These are phyloP conservation scores for Pleurotus citrinopileatus DNA, from an alignment of 768 basidiomycete genomes.

Conservation along the genomic window DNA sequence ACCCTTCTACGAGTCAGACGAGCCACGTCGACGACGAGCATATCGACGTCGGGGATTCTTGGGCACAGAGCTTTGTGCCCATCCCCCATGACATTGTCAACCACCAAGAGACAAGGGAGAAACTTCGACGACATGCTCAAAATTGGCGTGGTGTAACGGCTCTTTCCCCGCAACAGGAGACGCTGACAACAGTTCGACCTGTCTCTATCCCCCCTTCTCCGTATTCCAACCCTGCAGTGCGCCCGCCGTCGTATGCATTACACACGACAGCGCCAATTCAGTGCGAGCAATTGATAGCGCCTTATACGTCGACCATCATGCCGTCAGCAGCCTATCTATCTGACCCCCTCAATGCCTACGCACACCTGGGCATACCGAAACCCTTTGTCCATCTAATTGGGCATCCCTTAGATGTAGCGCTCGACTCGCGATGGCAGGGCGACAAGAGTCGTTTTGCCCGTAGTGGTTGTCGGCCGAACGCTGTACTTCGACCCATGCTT, in stretches of 20 bases:
- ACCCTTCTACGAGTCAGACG: slow-evolving; percentile 18
- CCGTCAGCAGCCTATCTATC: slow-evolving; percentile 67
- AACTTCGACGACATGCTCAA: slow-evolving; percentile 55
- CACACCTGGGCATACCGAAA: slow-evolving; percentile 78
- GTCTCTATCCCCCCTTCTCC: slow-evolving; percentile 15
- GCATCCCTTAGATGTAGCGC: slow-evolving; percentile 70
- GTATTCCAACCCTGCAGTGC: slow-evolving; percentile 37
- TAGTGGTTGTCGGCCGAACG: slow-evolving; percentile 65
- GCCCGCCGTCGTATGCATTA: slow-evolving; percentile 59
- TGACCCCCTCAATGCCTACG: slow-evolving; percentile 87
- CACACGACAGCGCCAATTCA: slow-evolving; percentile 62
- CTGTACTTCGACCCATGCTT: slow-evolving; percentile 55
- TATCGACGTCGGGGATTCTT: slow-evolving; percentile 47
- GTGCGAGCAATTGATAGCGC: slow-evolving; percentile 54
- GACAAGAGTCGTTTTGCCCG: slow-evolving; percentile 60
- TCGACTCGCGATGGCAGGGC: slow-evolving; percentile 78
- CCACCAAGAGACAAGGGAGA: slow-evolving; percentile 40
- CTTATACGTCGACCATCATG: slow-evolving; percentile 60
- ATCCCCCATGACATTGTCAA: slow-evolving; percentile 45
- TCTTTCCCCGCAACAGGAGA: slow-evolving; percentile 24
- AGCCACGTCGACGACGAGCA: slow-evolving; percentile 40
- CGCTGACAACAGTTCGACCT: slow-evolving; percentile 17
- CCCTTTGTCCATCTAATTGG: slow-evolving; percentile 80
- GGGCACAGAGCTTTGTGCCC: slow-evolving; percentile 41
- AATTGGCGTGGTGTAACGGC: slow-evolving; percentile 72